Evolutionary conservation across 371 early-diverging fungal species (phyloP).

Genomic region (Saksenaea oblongispora): DNA sequence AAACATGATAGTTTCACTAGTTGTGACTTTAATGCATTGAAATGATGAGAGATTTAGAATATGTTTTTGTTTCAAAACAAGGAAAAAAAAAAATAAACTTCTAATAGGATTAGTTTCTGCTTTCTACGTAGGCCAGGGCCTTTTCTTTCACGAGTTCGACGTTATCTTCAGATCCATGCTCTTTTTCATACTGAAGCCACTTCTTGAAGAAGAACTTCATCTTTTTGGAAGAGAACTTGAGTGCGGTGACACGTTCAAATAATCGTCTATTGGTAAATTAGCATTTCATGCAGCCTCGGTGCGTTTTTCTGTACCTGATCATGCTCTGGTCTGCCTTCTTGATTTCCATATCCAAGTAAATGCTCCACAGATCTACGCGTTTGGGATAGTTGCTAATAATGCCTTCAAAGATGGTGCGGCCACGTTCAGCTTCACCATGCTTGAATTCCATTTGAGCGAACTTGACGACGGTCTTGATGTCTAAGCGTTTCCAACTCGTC

Average conservation of each 20-base stretch:
- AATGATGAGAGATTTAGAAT: conserved; percentile 2
- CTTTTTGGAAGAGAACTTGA: conserved; percentile 94
- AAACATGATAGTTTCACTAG: too few relatives aligned
- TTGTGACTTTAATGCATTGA: conserved; percentile 1
- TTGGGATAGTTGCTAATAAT: conserved; percentile 91
- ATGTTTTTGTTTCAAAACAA: too few relatives aligned
- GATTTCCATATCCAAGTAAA: conserved; percentile 95
- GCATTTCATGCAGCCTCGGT: neutral
- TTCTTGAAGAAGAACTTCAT: conserved; percentile 98
- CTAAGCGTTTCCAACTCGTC: conserved; percentile 10
- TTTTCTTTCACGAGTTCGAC: conserved; percentile 85
- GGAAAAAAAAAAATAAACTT: neutral
- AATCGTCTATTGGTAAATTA: conserved; percentile 65
- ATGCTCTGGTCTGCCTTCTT: conserved; percentile 67
- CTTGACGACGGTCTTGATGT: conserved; percentile 79
- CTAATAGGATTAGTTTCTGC: conserved; percentile 11
- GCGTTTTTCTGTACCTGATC: conserved; percentile 53
- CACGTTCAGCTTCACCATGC: conserved; percentile 91
- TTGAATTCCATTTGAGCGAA: conserved; percentile 96
- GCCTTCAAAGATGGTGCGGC: conserved; percentile 95
- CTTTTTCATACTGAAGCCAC: conserved; percentile 93
- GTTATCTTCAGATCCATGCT: conserved; percentile 74
- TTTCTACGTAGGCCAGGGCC: conserved; percentile 86
- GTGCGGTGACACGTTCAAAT: conserved; percentile 84
- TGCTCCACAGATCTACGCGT: conserved; percentile 92